Evolutionary conservation across 2,329 filamentous ascomycete genomes (phyloP), one percentile per base, ranked within the genome.

Genomic region (Graphilbum fragrans): DNA sequence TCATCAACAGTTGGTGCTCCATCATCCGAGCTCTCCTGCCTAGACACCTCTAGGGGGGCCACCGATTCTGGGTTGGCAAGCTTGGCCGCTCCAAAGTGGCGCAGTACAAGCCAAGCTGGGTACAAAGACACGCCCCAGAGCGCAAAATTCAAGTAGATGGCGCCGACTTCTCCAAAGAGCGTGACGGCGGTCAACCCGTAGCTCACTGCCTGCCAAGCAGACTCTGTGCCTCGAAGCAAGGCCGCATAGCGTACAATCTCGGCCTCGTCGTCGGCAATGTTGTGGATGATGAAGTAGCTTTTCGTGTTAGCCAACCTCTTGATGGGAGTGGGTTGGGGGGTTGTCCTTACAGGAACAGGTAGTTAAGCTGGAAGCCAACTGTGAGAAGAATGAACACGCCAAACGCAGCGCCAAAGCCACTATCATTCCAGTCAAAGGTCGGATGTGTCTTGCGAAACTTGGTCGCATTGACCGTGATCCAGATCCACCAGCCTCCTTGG

Each of bases 231-330:
- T 42, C 81, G 67, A 3, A 86, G 62, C 12, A 86, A 58, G 1
- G 77, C 80, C 0, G 81, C 72, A 51, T 80, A 78, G 1, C 81
- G 70, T 35, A 86, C 72, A 2, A 85, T 70, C 49, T 86, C 75
- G 20, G 69, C 66, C 39, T 82, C 67, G 6, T 67, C 64, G 5
- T 64, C 57, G 1, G 82, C 77, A 3, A 86, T 55, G 49, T 83
- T 78, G 4, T 74, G 70, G 10, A 86, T 72, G 45, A 86, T 64
- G 51, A 86, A 86, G 60, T 85, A 84, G n/a, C n/a, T n/a, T n/a
- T n/a, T n/a, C n/a, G 3, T 8, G 33, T 7, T 4, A 25, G 34
- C 11, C n/a, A n/a, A n/a, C n/a, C n/a, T n/a, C n/a, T n/a, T n/a
- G n/a, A n/a, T n/a, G n/a, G n/a, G n/a, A n/a, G n/a, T n/a, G n/a